Conservation (phyloP, 2,329 filamentous ascomycete genomes). For the Neofusicoccum sp. region DNA sequence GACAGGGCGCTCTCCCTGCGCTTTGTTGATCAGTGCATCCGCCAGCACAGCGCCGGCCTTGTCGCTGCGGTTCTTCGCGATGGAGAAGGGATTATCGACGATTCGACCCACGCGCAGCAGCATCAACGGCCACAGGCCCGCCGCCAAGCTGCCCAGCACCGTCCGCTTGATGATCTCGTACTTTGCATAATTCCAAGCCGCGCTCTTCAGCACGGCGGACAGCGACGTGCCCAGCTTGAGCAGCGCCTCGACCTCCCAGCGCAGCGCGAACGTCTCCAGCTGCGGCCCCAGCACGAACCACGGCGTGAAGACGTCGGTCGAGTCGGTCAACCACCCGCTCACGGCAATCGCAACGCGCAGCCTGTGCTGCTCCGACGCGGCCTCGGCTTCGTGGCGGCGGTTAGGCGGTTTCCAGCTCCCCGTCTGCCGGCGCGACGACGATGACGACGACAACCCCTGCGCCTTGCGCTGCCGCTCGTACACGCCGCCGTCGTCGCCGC, state of each 20-base stretch:
- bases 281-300: constrained; percentile 77
- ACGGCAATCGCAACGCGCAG: constrained; percentile 82
- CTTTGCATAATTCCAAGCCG: constrained; percentile 78
- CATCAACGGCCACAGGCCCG: constrained; percentile 53
- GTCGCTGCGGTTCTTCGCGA: constrained; percentile 74
- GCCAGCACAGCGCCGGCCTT: constrained; percentile 80
- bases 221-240: constrained; percentile 77
- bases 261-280: constrained; percentile 78
- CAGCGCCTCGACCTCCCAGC: constrained; percentile 80
- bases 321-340: constrained; percentile 76
- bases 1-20: constrained; percentile 80
- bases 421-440: constrained; percentile 35
- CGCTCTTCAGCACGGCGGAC: constrained; percentile 74
- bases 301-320: constrained; percentile 71
- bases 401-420: constrained; percentile 4
- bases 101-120: constrained; percentile 55
- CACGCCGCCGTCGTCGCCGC: constrained; percentile 43
- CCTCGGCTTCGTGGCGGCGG: constrained; percentile 31
- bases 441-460: neutral
- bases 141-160: constrained; percentile 49
- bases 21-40: constrained; percentile 78
- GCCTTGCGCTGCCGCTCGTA: constrained; percentile 47
- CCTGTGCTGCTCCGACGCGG: constrained; percentile 9
- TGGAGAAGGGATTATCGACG: constrained; percentile 80
- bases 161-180: constrained; percentile 70